Evolutionary conservation across 768 basidiomycete genomes (phyloP), one percentile per base, ranked within the genome.

Genomic region (Amanita exitialis): DNA sequence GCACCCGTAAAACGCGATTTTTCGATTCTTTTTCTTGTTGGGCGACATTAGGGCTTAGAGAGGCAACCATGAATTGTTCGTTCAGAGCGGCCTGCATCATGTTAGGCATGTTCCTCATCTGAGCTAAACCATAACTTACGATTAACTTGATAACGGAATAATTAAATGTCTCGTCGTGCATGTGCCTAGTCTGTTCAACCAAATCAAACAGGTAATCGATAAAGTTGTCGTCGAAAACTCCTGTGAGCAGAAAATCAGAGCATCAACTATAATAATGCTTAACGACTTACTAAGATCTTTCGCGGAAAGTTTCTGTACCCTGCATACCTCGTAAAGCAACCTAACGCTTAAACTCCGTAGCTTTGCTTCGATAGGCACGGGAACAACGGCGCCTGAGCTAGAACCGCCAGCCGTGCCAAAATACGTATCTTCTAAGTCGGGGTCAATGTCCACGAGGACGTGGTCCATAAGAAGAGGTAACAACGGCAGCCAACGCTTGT

Each of bases 1-100:
- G 72, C 0, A 95, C 82, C 18, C 80, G 74, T 47, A 98, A 66
- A 2, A 99, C 83, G 20, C 90, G 76, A 62, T 99, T 99, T 52
- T 76, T 72, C 13, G 66, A 64, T 49, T 80, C 76, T 47, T 48
- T 43, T 52, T 62, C 44, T 53, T 56, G 13, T 49, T 47, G 34
- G 53, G 47, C 12, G 54, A 39, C 58, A 48, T 72, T 69, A 27
- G 53, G 61, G 15, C 60, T 58, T 38, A 92, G 61, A 3, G 81
- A 79, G 0, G 89, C 83, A 4, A 97, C 92, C 95, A 99, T 99
- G 68, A 95, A 99, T 66, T 98, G 94, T 63, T 99, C 95, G 61
- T 97, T 99, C 27, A 99, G 72, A 0, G 93, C 84, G 28, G 93
- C 84, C 91, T 94, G 59, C 1, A 6, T 18, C 28, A 36, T 8